Evolutionary conservation across 2,329 filamentous ascomycete species (phyloP), one percentile per base, ranked within the genome.

Genomic region (Cucurbitaria berberidis): DNA sequence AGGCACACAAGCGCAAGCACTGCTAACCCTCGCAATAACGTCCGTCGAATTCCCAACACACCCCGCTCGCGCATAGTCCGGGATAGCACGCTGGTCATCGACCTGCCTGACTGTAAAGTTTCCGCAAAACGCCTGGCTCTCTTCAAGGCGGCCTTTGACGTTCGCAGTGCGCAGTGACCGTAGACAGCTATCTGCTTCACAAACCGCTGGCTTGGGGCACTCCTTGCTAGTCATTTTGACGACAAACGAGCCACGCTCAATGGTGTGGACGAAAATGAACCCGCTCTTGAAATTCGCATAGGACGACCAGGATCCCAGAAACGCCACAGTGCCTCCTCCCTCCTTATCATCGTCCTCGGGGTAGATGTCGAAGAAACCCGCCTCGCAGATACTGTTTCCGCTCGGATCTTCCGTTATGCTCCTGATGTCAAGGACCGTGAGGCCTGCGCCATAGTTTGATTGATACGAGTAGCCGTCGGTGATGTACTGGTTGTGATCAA

Each of bases 401-500:
- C 64, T 72, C 5, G 70, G 71, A 41, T 75, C 74, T 13, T 66
- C 57, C 1, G 73, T 68, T 39, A 78, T 72, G 44, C 68, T 72
- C 19, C 64, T 62, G 30, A 77, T 64, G 47, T 77, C 75, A 8
- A 69, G 51, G 29, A 77, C 67, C 4, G 67, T 71, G n/a, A 77
- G 64, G 16, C 75, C 75, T 10, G 62, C 63, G 22, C 73, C 74
- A 49, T 77, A 77, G 62, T 77, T 76, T 42, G 66, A 70, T 54
- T 77, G 74, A 64, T 77, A 78, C 11, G 64, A 57, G 36, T 68
- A 63, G 2, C 72, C 72, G 24, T 74, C 66, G 13, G 70, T 62
- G 32, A 78, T 55, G 51, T 79, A 79, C 59, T 79, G 77, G 63
- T 78, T 78, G 66, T 79, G 77, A 51, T 78, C 77, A 43, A 78